Percentiles rank a stretch among this genome's conserved stretches.
Conservation (phyloP, 2,329 filamentous ascomycete genomes). For the Gaeumannomyces sp. region DNA sequence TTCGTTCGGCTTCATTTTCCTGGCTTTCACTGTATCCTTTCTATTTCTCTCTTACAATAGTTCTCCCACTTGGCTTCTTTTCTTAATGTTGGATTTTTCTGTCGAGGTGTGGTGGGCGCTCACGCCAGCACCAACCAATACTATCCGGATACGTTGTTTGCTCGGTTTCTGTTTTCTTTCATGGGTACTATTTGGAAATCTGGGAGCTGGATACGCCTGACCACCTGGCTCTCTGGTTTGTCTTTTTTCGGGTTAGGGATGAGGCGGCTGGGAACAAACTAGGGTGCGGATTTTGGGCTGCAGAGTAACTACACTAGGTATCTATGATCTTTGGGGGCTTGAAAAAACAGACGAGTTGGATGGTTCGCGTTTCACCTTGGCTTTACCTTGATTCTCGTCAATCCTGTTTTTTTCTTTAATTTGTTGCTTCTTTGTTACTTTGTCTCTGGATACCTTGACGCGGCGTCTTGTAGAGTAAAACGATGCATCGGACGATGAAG, state of each 20-base stretch:
- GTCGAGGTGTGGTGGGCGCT: not conserved
- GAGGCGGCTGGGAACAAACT: too few species aligned
- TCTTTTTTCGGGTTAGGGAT: too few species aligned
- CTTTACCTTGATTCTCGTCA: not conserved
- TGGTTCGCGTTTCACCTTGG: not conserved
- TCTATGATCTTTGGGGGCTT: not conserved
- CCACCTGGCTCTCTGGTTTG: too few species aligned
- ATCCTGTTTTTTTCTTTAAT: not conserved
- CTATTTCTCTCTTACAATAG: slow-evolving; percentile 6
- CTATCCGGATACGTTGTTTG: slow-evolving; percentile 10
- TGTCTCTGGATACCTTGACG: not conserved
- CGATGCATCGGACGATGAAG: not conserved
- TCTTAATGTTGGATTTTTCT: not conserved
- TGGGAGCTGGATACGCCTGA: too few species aligned
- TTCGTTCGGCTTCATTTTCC: not conserved
- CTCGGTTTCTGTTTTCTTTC: slow-evolving; percentile 13
- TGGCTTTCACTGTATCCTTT: not conserved
- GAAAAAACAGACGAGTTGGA: not conserved
- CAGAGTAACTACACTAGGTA: too few species aligned
- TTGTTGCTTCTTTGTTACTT: not conserved
- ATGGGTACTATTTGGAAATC: slow-evolving; percentile 4
- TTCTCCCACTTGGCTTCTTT: not conserved
- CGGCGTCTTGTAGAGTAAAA: not conserved
- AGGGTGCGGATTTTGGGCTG: too few species aligned
- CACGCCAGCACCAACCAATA: not conserved